Conservation (phyloP, 1,139 yeast genomes). For the Geotrichum klebahnii region DNA sequence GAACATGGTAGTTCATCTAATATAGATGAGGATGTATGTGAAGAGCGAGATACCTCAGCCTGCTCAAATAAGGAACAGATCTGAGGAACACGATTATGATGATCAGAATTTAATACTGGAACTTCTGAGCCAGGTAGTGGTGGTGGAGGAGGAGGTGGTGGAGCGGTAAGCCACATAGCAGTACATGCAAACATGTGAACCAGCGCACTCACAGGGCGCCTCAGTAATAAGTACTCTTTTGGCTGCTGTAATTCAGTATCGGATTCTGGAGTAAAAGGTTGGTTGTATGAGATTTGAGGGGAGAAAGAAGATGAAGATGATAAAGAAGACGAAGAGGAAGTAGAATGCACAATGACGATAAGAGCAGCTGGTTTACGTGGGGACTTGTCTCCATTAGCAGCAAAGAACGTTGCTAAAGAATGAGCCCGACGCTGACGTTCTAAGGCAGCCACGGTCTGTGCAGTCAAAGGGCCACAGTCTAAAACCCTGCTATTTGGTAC, state of each 20-base stretch:
- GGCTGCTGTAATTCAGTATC: not conserved
- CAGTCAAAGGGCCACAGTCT: slow-evolving; percentile 8
- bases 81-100: slow-evolving; percentile 4
- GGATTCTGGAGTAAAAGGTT: not conserved
- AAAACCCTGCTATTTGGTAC: slow-evolving; percentile 11
- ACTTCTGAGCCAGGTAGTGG: slow-evolving; percentile 7
- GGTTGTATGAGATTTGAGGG: not conserved
- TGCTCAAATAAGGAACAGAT: slow-evolving; percentile 10
- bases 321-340: not conserved
- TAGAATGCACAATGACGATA: slow-evolving; percentile 3
- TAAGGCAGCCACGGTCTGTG: slow-evolving; percentile 20
- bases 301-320: not conserved
- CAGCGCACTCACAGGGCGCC: slow-evolving; percentile 28
- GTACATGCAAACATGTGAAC: slow-evolving; percentile 31
- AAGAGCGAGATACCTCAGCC: not conserved
- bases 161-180: slow-evolving; percentile 14
- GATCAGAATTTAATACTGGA: not conserved
- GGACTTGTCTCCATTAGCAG: slow-evolving; percentile 13
- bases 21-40: not conserved
- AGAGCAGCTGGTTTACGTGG: slow-evolving; percentile 7
- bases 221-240: not conserved
- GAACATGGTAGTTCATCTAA: not conserved
- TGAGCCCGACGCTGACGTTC: slow-evolving; percentile 30
- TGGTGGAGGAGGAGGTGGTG: slow-evolving; percentile 17
- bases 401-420: slow-evolving; percentile 13